These are phyloP conservation scores for Boletus sp. DNA, from an alignment of 768 basidiomycete genomes.

Conservation along the genomic window DNA sequence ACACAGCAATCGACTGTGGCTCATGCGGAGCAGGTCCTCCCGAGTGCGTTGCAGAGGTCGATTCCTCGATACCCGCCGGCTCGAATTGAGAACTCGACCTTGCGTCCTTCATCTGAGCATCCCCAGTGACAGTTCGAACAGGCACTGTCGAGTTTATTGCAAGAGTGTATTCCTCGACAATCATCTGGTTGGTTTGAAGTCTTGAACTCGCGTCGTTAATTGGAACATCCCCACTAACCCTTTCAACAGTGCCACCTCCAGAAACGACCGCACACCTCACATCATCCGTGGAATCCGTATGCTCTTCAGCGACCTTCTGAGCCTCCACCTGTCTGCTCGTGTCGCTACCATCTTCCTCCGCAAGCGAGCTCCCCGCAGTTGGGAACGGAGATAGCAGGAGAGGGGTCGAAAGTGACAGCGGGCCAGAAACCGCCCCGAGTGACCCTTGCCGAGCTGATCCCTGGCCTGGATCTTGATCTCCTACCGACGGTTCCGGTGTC, in stretches of 20 bases:
- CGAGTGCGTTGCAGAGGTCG: not conserved
- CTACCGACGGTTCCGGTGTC: not conserved
- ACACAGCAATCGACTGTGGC: not conserved
- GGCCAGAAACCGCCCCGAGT: not conserved
- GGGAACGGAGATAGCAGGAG: not conserved
- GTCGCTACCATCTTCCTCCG: not conserved
- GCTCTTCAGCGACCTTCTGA: not conserved
- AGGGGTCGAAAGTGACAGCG: slow-evolving; percentile 4
- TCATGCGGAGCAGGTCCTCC: not conserved
- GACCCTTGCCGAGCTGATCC: not conserved
- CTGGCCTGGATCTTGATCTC: not conserved
- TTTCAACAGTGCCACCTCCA: not conserved
- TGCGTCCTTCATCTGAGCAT: not conserved
- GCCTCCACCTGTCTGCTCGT: not conserved
- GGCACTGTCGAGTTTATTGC: not conserved
- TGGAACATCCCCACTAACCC: not conserved
- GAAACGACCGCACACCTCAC: no score
- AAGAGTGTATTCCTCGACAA: not conserved
- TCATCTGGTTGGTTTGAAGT: not conserved
- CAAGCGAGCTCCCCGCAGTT: not conserved
- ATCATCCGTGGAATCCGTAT: not conserved
- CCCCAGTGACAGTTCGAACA: not conserved
- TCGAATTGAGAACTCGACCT: not conserved
- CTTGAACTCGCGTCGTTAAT: not conserved
- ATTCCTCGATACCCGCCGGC: not conserved